Evolutionary conservation across 345 rosid genomes (phyloP), one percentile per base, ranked within the genome.

Genomic region (Murraya koenigii): DNA sequence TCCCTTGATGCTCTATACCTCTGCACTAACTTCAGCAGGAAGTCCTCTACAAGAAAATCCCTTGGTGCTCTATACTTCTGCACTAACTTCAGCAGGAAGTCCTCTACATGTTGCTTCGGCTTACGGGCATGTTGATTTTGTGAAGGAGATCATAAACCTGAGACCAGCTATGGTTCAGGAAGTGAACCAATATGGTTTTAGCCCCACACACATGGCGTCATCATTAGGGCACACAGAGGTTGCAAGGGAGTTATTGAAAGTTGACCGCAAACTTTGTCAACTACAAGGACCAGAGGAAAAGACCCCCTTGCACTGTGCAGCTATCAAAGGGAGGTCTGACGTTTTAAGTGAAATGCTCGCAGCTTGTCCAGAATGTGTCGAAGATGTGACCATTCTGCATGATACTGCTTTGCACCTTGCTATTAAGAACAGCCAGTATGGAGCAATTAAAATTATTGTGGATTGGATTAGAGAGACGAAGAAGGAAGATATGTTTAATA

Each of bases 351-450:
- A 84, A 79, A 77, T 89, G 39, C 77, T 87, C 15, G 67, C 49
- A 8, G 82, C 41, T 77, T 87, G 83, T 77, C 36, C 64, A 23
- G 89, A 86, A 36, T 86, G 87, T 63, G 0, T 79, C 15, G 80
- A 78, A 75, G 86, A 86, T 20, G 82, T 80, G 70, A 85, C 83
- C 3, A 74, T 83, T 20, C 85, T 83, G 78, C 72, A 81, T 41
- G 87, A 89, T 60, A 84, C 85, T 59, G 86, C 87, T 75, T 60
- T 87, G 71, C 89, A 87, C 59, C 84, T 89, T 72, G 88, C 89
- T 62, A 75, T 83, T 60, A 47, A 77, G 60, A 72, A 79, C 78
- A 68, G 65, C 66, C 83, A 85, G 77, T 56, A 72, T 19, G 83
- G 66, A 28, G 86, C 85, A 0, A 72, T 73, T 30, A 30, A 39